phyloP scores from a whole-genome alignment of 2,329 filamentous ascomycete species.

The Alternaria hordeiaustralica region DNA sequence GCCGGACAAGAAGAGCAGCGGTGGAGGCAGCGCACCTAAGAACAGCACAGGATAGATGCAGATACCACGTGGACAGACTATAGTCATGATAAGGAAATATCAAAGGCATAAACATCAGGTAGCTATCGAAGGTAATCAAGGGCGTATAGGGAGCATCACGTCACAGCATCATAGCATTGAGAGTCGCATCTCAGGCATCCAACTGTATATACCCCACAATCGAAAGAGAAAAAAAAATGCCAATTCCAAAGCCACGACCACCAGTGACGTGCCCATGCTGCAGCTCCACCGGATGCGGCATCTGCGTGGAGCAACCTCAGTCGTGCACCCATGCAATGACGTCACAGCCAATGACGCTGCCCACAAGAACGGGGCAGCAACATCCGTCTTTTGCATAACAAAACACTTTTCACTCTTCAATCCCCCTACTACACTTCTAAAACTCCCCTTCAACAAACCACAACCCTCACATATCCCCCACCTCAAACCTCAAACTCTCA shows the following conservation, averaged over 20 bases:
- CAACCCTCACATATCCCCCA: neutral
- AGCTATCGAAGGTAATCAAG: neutral
- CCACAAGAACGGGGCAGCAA: neutral
- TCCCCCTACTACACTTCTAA: neutral
- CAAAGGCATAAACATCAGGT: neutral
- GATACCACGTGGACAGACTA: neutral
- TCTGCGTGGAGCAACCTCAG: slow-evolving; percentile 1
- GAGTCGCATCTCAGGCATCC: neutral
- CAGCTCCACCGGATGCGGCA: neutral
- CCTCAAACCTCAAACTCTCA: neutral
- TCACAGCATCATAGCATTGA: slow-evolving; percentile 5
- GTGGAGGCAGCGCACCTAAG: slow-evolving; percentile 47
- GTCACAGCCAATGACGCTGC: slow-evolving; percentile 1
- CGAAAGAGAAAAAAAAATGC: neutral
- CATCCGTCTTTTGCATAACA: slow-evolving; percentile 3
- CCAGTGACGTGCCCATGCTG: neutral
- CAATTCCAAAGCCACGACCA: neutral
- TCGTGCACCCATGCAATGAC: neutral
- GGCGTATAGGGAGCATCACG: neutral
- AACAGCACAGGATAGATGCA: slow-evolving; percentile 24
- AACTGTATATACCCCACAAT: neutral
- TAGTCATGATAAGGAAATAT: neutral
- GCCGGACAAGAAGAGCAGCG: slow-evolving; percentile 40
- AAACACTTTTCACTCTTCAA: neutral
- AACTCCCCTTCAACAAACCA: accelerated